Conservation (phyloP, 164 flowering plant species). For the Vitis rotundifolia region DNA sequence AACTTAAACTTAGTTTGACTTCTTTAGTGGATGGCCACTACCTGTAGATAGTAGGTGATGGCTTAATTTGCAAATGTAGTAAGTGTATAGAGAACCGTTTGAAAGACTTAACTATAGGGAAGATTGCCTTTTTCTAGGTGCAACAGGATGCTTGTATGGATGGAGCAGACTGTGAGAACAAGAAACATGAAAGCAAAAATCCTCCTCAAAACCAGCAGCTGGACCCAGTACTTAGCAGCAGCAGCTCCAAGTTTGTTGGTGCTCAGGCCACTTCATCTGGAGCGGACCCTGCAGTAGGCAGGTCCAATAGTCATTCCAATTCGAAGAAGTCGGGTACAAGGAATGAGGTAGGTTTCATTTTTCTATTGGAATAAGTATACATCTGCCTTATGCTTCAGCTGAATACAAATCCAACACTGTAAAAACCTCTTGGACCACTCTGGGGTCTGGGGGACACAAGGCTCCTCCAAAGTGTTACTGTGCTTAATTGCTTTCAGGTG, state of each 20-base stretch:
- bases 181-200: constrained; percentile 14
- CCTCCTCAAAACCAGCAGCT: constrained; percentile 30
- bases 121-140: constrained; percentile 11
- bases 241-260: constrained; percentile 14
- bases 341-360: constrained; percentile 44
- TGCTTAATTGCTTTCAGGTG: too few species aligned
- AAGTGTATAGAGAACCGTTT: neutral
- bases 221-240: constrained; percentile 16
- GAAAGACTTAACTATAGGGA: neutral
- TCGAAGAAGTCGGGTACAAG: constrained; percentile 34
- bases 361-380: neutral
- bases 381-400: too few species aligned
- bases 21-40: neutral
- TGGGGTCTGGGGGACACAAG: too few species aligned
- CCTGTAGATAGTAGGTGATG: neutral
- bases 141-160: constrained; percentile 17
- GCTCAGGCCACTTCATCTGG: constrained; percentile 11
- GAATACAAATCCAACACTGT: too few species aligned
- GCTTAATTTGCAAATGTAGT: neutral
- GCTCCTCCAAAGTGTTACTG: too few species aligned
- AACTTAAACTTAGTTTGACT: too few species aligned
- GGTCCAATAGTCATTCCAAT: constrained; percentile 15
- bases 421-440: too few species aligned
- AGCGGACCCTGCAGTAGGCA: constrained; percentile 6
- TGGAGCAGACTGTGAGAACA: neutral